Evolutionary conservation across 768 basidiomycete species (phyloP).

Genomic region (Termitomyces sp.): DNA sequence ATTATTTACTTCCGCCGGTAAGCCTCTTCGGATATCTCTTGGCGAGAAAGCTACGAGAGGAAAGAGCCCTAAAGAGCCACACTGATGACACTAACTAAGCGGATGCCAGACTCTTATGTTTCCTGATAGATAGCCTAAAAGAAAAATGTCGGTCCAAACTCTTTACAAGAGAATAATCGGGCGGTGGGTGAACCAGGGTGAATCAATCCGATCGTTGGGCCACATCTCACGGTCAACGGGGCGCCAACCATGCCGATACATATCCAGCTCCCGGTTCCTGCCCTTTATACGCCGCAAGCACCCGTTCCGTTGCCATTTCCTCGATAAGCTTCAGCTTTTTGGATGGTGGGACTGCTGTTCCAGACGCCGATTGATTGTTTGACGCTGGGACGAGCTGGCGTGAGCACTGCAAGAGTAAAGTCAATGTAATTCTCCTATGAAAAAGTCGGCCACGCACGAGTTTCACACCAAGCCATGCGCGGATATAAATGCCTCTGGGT

Average conservation of each 20-base stretch:
- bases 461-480: conserved; percentile 86
- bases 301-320: conserved; percentile 69
- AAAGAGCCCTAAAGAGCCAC: not conserved
- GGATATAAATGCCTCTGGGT: conserved; percentile 54
- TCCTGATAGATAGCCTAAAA: not conserved
- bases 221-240: not conserved
- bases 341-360: conserved; percentile 48
- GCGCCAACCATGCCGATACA: conserved; percentile 30
- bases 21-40: not conserved
- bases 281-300: conserved; percentile 61
- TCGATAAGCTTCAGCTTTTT: conserved; percentile 59
- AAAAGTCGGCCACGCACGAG: conserved; percentile 47
- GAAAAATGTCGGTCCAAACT: not conserved
- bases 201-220: not conserved
- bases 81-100: not conserved
- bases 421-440: not conserved
- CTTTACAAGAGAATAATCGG: not conserved
- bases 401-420: conserved; percentile 46
- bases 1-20: not conserved
- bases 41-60: not conserved
- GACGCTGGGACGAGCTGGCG: conserved; percentile 49
- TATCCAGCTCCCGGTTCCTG: conserved; percentile 40
- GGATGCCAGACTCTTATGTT: no score
- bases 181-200: not conserved
- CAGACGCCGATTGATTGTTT: conserved; percentile 47